These are phyloP conservation scores for Annulohypoxylon truncatum DNA, from an alignment of 2,329 filamentous ascomycete species.

Conservation along the genomic window DNA sequence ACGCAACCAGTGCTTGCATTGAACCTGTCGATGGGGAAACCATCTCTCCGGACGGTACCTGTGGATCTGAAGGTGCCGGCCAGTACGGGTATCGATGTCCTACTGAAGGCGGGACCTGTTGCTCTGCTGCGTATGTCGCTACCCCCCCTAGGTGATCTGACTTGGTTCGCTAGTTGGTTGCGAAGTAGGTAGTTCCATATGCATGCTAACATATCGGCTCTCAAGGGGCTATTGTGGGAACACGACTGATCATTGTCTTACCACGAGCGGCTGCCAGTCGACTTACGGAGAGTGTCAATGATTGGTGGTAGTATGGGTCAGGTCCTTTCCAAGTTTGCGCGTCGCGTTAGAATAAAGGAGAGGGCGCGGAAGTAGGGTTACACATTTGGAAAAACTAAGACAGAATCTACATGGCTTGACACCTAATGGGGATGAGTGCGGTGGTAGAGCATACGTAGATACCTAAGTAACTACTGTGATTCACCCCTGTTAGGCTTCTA, in stretches of 20 bases:
- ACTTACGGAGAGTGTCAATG: constrained; percentile 45
- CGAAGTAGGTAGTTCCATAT: background rate
- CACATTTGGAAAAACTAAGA: background rate
- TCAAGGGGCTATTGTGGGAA: constrained; percentile 51
- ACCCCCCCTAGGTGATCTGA: background rate
- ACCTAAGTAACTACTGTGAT: background rate
- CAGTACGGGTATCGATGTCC: constrained; percentile 49
- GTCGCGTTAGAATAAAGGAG: background rate
- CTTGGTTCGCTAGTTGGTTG: background rate
- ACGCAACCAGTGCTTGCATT: constrained; percentile 44
- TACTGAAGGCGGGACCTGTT: constrained; percentile 42
- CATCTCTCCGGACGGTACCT: constrained; percentile 50
- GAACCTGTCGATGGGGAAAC: constrained; percentile 45
- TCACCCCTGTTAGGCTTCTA: background rate
- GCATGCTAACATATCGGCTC: constrained; percentile 13
- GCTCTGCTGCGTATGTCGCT: constrained; percentile 46
- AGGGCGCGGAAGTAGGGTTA: background rate
- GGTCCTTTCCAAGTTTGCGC: background rate
- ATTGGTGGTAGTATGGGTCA: background rate
- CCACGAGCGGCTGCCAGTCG: constrained; percentile 46
- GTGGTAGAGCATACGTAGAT: background rate
- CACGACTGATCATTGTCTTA: constrained; percentile 46
- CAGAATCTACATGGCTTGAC: background rate
- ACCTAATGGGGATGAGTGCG: too few relatives aligned
- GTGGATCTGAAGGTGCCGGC: constrained; percentile 45